Base-by-base conservation (phyloP, 2,329 filamentous ascomycete genomes). In the Dactylonectria macrodidyma region DNA sequence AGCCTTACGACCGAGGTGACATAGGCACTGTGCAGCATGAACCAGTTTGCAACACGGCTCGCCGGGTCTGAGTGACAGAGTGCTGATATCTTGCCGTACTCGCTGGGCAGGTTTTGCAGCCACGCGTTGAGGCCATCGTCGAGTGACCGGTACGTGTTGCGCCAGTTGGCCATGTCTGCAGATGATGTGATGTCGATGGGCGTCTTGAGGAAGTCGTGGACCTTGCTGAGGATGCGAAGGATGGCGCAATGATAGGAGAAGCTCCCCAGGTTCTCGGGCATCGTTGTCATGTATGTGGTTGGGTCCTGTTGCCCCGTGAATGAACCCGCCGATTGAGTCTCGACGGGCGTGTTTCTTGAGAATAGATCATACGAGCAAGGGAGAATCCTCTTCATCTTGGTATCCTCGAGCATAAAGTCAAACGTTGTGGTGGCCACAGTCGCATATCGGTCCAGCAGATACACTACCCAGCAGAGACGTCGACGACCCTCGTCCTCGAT, bases 171-270 rank as follows among this genome's bases (percentile, higher is more conserved):
- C 76, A 84, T 81, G 16, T 81, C 82, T 2, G 76, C 59, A 0
- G 81, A 73, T 0, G 80, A 82, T 1, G 80, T 79, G 1, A 83
- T 76, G 59, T 84, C 82, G 51, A 84, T 67, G 0, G 82, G 81
- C 0, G 70, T 77, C 54, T 82, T 81, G 36, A 84, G 77, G 59
- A 84, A 84, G 47, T 80, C 78, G 70, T 84, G 82, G 1, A 84
- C 79, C n/a, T 78, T 79, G 68, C 81, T 83, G 2, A 84, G 70
- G 16, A 84, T 84, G 2, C 80, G 76, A 10, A 84, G 71, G n/a
- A 84, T 82, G 59, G 84, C 80, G 69, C 83, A 84, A 59, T 84
- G 83, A 14, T 84, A 83, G 0, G 83, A 82, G 63, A 84, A 84
- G 62, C 82, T 84, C 10, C 83, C 83, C 0, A 84, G 76, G 36